Evolutionary conservation across 202 grass and related monocot genomes (phyloP).

Genomic region (Elaeis oleifera): DNA sequence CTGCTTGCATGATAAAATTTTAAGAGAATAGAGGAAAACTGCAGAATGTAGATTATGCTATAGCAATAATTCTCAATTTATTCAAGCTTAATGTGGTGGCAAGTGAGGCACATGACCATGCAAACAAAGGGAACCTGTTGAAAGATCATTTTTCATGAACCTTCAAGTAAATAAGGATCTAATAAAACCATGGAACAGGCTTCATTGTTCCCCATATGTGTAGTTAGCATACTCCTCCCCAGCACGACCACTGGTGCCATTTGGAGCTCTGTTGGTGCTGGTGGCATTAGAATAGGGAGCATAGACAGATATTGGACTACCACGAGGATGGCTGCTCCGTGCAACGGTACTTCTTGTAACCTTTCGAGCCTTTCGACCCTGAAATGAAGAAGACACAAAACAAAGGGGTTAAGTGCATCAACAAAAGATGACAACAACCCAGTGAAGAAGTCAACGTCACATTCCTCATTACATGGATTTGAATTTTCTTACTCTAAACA

Average conservation of each 20-base stretch:
- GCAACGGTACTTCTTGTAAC: constrained; percentile 54
- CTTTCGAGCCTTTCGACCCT: constrained; percentile 86
- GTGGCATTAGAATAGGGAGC: constrained; percentile 38
- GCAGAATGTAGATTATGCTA: no score
- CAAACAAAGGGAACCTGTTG: no score
- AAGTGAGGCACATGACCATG: no score
- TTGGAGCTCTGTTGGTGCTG: constrained; percentile 30
- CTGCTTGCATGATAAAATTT: no score
- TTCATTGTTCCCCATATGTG: constrained; percentile 35
- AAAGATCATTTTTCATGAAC: no score
- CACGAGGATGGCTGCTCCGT: constrained; percentile 47
- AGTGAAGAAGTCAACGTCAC: not conserved
- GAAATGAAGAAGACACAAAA: constrained; percentile 15
- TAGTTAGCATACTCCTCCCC: constrained; percentile 42
- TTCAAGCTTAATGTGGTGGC: no score
- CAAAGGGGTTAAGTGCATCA: constrained; percentile 7
- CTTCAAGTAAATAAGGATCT: not conserved
- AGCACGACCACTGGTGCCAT: constrained; percentile 23
- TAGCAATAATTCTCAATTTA: no score
- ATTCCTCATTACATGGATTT: constrained; percentile 1
- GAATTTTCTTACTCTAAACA: no score
- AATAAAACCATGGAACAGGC: constrained; percentile 1
- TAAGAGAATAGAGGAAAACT: no score
- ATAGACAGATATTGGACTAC: constrained; percentile 39
- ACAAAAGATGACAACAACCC: not conserved